These are phyloP conservation scores for Bifiguratus adelaidae DNA, from an alignment of 192 early-diverging fungal genomes.

Conservation along the genomic window DNA sequence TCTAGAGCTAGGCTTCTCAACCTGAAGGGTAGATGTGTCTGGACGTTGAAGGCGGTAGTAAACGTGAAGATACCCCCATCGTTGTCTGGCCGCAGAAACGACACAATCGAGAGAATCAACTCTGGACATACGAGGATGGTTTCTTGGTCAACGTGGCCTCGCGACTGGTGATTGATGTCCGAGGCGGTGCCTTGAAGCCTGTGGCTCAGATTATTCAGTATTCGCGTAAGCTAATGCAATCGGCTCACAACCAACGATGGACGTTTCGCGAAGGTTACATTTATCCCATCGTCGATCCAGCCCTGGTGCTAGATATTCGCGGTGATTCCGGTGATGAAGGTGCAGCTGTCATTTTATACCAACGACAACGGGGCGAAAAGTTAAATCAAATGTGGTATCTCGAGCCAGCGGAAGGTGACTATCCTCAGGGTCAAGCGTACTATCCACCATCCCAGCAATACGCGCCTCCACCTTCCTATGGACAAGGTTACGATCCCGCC, in stretches of 20 bases:
- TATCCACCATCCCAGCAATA: too few species aligned
- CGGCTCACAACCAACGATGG: conserved; percentile 20
- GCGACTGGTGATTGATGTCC: conserved; percentile 16
- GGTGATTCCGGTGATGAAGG: not conserved
- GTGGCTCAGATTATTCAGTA: conserved; percentile 19
- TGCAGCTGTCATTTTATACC: not conserved
- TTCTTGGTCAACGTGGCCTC: conserved; percentile 24
- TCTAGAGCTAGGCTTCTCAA: too few species aligned
- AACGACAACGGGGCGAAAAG: not conserved
- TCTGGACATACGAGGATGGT: conserved; percentile 22
- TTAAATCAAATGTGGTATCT: not conserved
- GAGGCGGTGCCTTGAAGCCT: conserved; percentile 11
- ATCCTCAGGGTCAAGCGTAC: too few species aligned
- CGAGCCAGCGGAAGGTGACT: too few species aligned
- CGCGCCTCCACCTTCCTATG: too few species aligned
- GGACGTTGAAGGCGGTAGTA: too few species aligned
- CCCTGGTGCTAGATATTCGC: conserved; percentile 19
- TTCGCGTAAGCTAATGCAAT: conserved; percentile 13
- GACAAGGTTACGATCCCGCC: too few species aligned
- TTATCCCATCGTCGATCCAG: conserved; percentile 15
- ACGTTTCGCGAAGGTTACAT: conserved; percentile 18
- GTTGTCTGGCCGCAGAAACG: too few species aligned
- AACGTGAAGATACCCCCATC: too few species aligned
- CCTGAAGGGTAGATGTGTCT: too few species aligned
- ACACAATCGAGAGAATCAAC: too few species aligned